These are phyloP conservation scores for Pisolithus albus DNA, from an alignment of 768 basidiomycete genomes.

Conservation along the genomic window DNA sequence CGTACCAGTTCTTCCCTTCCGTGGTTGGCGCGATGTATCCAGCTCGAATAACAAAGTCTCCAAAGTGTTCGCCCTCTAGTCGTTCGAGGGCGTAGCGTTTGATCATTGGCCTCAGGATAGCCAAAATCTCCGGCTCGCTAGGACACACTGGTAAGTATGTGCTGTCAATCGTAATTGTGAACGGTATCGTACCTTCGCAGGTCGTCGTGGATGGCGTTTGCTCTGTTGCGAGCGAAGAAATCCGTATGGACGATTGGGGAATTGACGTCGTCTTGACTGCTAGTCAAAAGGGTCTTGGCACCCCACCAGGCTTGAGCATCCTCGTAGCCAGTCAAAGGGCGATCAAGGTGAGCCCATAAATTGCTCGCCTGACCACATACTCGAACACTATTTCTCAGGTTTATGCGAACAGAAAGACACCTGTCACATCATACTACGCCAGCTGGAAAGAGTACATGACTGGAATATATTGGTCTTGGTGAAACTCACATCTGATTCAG, in stretches of 20 bases:
- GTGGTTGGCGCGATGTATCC: constrained; percentile 87
- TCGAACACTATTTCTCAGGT: constrained; percentile 1
- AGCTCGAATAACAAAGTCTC: constrained; percentile 89
- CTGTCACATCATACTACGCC: constrained; percentile 76
- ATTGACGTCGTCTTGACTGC: constrained; percentile 85
- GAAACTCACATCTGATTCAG: constrained; percentile 27
- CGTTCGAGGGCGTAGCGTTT: constrained; percentile 87
- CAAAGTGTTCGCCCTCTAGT: constrained; percentile 83
- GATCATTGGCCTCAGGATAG: constrained; percentile 89
- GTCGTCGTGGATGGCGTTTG: constrained; percentile 91
- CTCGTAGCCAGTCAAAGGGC: constrained; percentile 76
- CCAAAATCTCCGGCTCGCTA: constrained; percentile 86
- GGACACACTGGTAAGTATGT: constrained; percentile 63
- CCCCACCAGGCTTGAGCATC: constrained; percentile 89
- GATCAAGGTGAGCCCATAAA: constrained; percentile 42
- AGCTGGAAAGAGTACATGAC: constrained; percentile 72
- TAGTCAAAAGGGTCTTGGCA: constrained; percentile 87
- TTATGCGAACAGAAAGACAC: constrained; percentile 29
- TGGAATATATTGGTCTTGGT: not conserved
- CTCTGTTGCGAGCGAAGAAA: constrained; percentile 92
- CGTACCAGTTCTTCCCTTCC: constrained; percentile 83
- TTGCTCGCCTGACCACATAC: not conserved
- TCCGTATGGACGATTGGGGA: constrained; percentile 89
- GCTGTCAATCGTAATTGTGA: not conserved
- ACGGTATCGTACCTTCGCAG: constrained; percentile 27